A percentile compares a stretch with the other conserved stretches of the same genome.
Conservation (phyloP, 768 basidiomycete genomes). For the Termitomyces sp. region DNA sequence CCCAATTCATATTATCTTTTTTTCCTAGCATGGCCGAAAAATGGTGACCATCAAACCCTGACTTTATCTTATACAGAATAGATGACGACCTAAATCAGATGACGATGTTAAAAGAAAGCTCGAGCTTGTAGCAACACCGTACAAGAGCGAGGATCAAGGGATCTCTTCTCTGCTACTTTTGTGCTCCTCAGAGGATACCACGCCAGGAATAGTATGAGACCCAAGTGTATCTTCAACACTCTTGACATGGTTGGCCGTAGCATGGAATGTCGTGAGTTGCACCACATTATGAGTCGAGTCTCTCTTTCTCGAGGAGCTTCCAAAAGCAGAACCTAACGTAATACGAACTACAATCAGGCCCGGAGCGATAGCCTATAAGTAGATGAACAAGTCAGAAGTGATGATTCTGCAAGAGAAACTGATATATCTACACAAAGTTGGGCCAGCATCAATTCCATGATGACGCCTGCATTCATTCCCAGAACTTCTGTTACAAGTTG, state of each 20-base stretch:
- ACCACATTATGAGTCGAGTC: neutral
- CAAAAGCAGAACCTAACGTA: neutral
- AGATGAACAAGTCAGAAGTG: neutral
- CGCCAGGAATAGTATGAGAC: neutral
- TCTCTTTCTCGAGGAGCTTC: neutral
- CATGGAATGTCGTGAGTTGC: neutral
- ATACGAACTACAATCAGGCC: slow-evolving; percentile 1
- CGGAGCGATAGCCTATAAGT: slow-evolving; percentile 10
- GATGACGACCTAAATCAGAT: neutral
- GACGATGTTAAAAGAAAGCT: neutral
- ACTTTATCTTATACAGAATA: neutral
- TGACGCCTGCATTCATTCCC: slow-evolving; percentile 17
- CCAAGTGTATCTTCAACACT: neutral
- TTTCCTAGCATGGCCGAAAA: neutral
- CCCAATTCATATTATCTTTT: neutral
- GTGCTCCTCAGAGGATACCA: neutral
- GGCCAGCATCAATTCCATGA: slow-evolving; percentile 20
- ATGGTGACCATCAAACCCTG: neutral
- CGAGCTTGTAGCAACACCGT: neutral
- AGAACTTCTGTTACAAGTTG: slow-evolving; percentile 8
- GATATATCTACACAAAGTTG: slow-evolving; percentile 19
- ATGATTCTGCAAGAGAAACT: neutral
- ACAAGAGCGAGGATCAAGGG: neutral
- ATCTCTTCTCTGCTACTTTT: neutral
- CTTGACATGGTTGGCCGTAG: neutral